Percentiles rank a stretch among this genome's conserved stretches.
Evolutionary conservation across 108 stramenopile species (phyloP).

Genomic region (Schizochytrium sp.): DNA sequence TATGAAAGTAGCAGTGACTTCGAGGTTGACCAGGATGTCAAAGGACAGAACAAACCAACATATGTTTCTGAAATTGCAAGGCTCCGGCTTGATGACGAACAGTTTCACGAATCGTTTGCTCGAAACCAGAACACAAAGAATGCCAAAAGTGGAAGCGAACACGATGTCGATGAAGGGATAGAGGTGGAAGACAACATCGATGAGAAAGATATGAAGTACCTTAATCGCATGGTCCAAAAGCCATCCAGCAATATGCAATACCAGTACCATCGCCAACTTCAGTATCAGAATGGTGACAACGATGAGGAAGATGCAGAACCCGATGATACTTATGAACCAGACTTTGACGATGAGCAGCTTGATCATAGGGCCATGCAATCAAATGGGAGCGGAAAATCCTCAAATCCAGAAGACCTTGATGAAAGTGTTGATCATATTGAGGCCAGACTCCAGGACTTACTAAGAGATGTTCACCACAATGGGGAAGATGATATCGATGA

Average conservation of each 20-base stretch:
- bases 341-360: slow-evolving; percentile 14
- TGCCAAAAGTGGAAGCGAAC: no score
- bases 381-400: neutral
- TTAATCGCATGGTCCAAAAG: no score
- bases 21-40: no score
- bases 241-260: no score
- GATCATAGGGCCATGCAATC: neutral
- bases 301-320: neutral
- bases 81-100: neutral
- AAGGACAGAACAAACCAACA: no score
- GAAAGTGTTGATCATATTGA: slow-evolving; percentile 5
- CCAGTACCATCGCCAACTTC: no score
- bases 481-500: neutral
- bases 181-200: no score
- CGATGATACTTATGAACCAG: neutral
- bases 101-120: neutral
- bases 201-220: no score
- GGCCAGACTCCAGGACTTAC: neutral
- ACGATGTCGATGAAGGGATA: no score
- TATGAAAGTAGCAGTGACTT: no score
- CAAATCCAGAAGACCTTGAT: neutral
- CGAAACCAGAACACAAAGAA: no score
- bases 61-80: no score
- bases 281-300: neutral
- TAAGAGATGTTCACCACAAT: neutral